Base-by-base conservation (phyloP, 106 monocot genomes). In the Gastrodia elata region DNA sequence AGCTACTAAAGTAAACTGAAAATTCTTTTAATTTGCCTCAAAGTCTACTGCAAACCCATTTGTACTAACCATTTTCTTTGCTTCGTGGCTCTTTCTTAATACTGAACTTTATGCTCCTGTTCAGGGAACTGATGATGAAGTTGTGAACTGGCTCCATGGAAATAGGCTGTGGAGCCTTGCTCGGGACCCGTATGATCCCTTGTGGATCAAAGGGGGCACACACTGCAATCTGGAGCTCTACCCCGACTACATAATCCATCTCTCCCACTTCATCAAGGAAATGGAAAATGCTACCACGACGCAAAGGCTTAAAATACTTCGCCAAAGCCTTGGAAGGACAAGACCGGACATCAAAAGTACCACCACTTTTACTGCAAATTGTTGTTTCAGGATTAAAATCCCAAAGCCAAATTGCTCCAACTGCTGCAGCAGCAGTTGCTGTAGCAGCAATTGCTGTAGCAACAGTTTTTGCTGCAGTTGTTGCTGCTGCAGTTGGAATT, bases 191-290 rank as follows among this genome's bases (percentile, higher is more conserved):
- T 92, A 92, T 22, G 88, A 92, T 25, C 92, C 92, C 9, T 74
- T 92, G 28, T 92, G 92, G 92, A 88, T 92, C 64, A 92, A 86
- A 82, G 92, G 92, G 0, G 92, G 92, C 0, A 84, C 88, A 6
- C 92, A 92, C 68, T 92, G 92, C 81, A 92, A 92, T 42, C 82
- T 92, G 4, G 92, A 92, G 83, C 80, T 89, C 20, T 88, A 92
- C 36, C 92, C 92, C 0, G 92, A 92, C 75, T 92, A 76, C 77
- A 88, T 86, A 14, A 75, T 84, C 40, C 92, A 92, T 59, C 78
- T 92, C 0, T 71, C 79, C 76, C 80, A 76, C 52, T 92, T 92
- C 57, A 74, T 86, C 68, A 77, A 74, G 8, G 92, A 92, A 13
- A 92, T 92, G 92, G 92, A 92, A 78, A 78, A 43, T 59, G 74